phyloP scores from a whole-genome alignment of 331 rosid genomes.

The Malus hybrid region DNA sequence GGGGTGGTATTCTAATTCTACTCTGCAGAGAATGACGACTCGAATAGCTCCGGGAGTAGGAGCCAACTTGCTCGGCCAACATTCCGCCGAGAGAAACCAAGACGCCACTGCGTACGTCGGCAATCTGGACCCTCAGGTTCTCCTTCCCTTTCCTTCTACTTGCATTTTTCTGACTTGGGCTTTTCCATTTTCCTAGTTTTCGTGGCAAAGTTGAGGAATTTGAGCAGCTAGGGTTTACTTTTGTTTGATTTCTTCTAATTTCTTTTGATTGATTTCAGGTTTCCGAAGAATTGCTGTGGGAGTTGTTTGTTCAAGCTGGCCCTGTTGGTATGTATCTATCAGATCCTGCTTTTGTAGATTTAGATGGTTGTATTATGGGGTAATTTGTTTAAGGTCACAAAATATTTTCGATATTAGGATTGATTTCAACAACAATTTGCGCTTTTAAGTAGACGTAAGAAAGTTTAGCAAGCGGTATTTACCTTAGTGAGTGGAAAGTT shows the following conservation, averaged over 20 bases:
- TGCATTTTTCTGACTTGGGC: neutral
- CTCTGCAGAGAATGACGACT: slow-evolving; percentile 62
- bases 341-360: neutral
- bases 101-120: slow-evolving; percentile 99
- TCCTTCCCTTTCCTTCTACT: neutral
- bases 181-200: neutral
- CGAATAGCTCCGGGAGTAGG: slow-evolving; percentile 98
- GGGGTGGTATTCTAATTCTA: neutral
- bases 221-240: slow-evolving; percentile 10
- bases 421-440: too few species aligned
- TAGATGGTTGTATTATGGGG: neutral
- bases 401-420: too few species aligned
- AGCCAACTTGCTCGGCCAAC: slow-evolving; percentile 90
- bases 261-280: slow-evolving; percentile 29
- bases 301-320: slow-evolving; percentile 94
- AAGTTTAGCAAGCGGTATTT: too few species aligned
- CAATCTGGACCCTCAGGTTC: slow-evolving; percentile 94
- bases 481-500: too few species aligned
- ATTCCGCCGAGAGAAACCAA: slow-evolving; percentile 85
- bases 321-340: slow-evolving; percentile 69
- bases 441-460: too few species aligned
- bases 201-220: neutral
- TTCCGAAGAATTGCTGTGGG: slow-evolving; percentile 87
- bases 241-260: neutral
- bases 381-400: too few species aligned